Evolutionary conservation across 208 protist genomes (phyloP), one percentile per base, ranked within the genome.

Genomic region (Leishmania martiniquensis): DNA sequence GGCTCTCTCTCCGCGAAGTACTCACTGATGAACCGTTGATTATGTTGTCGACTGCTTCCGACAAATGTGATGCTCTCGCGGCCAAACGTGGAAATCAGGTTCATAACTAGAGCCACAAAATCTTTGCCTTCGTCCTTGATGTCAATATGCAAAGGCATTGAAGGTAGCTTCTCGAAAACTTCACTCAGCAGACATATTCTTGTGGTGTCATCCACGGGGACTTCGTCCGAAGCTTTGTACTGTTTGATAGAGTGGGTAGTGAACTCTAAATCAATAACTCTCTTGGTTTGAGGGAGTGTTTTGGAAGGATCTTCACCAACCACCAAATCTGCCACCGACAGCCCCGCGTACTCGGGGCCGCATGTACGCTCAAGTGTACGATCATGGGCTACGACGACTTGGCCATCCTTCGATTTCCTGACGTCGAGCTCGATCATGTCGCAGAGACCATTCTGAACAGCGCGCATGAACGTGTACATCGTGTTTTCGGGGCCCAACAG

Each of bases 401-500:
- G 55, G 13, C 87, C 86, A 67, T 97, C 91, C n/a, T 89, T 90
- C 4, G 89, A 93, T 57, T 87, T 72, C 20, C 83, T 80, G 22
- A 97, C 91, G 71, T 95, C 93, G 22, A 97, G 76, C 80, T 97
- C 89, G 22, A 97, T 76, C 84, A 95, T 94, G 73, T 97, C 86
- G 3, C 82, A 83, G 15, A 55, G 44, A 22, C 81, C 81, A 15
- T 88, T 86, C 17, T 55, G 32, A 12, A 95, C 57, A 29, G 85
- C 87, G 6, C 81, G 79, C 34, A 70, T 77, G 67, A 97, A 97
- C 7, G 93, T 87, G 81, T 83, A 95, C 22, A 94, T 83, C 3
- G 93, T 95, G 85, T 97, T 97, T 69, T 97, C 91, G 13, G 93
- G 93, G 15, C 88, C 91, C 4, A 93, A 72, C 20, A 95, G 67